Evolutionary conservation across 1,139 yeast species (phyloP).

Genomic region (Candida buenavistaensis): DNA sequence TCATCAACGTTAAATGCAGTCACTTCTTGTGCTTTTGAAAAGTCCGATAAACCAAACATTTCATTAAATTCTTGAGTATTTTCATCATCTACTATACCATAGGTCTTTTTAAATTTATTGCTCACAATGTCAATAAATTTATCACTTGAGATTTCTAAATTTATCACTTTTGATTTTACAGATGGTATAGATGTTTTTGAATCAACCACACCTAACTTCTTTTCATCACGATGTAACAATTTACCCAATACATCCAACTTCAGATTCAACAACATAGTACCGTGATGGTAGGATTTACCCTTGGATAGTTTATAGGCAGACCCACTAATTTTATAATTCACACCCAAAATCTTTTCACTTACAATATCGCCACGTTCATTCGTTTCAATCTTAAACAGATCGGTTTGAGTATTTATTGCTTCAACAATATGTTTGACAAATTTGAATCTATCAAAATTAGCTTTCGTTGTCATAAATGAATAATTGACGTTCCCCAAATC

Average conservation of each 20-base stretch:
- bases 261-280: slow-evolving; percentile 85
- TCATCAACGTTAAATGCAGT: slow-evolving; percentile 24
- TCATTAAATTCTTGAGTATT: slow-evolving; percentile 25
- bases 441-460: slow-evolving; percentile 60
- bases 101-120: slow-evolving; percentile 42
- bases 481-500: slow-evolving; percentile 91
- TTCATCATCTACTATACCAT: slow-evolving; percentile 21
- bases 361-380: slow-evolving; percentile 83
- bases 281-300: slow-evolving; percentile 91
- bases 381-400: slow-evolving; percentile 32
- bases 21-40: slow-evolving; percentile 21
- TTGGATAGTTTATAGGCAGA: slow-evolving; percentile 85
- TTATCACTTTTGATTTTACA: slow-evolving; percentile 74
- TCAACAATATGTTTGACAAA: slow-evolving; percentile 58
- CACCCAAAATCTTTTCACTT: slow-evolving; percentile 28
- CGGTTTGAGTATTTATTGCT: slow-evolving; percentile 41
- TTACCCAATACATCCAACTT: slow-evolving; percentile 57
- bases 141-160: slow-evolving; percentile 49
- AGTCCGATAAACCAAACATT: slow-evolving; percentile 36
- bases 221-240: slow-evolving; percentile 51
- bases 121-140: slow-evolving; percentile 50
- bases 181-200: slow-evolving; percentile 69
- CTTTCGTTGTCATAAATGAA: slow-evolving; percentile 73
- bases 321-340: slow-evolving; percentile 70
- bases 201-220: slow-evolving; percentile 46